Conservation (phyloP, 768 basidiomycete species). For the Suillus paluster region DNA sequence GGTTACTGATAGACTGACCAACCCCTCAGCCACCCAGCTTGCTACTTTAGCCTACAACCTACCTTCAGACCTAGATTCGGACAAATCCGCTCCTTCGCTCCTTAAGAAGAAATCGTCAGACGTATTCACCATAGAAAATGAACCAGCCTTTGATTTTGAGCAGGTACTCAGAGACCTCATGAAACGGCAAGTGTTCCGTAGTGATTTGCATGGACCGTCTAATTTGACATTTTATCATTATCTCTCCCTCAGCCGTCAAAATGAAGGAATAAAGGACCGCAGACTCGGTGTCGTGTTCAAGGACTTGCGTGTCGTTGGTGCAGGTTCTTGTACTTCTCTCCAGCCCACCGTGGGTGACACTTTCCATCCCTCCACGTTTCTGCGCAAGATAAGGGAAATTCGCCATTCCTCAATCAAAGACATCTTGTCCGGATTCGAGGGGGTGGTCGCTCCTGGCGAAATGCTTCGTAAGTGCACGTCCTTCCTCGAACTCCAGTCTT, state of each 20-base stretch:
- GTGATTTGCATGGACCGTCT: not conserved
- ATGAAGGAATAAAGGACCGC: slow-evolving; percentile 53
- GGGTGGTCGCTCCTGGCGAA: too few species aligned
- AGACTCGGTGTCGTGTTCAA: slow-evolving; percentile 65
- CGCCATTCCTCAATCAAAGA: slow-evolving; percentile 49
- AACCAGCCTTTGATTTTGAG: slow-evolving; percentile 31
- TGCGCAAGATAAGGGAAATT: slow-evolving; percentile 45
- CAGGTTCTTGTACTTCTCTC: slow-evolving; percentile 57
- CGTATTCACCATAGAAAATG: too few species aligned
- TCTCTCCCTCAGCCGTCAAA: slow-evolving; percentile 42
- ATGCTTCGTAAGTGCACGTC: too few species aligned
- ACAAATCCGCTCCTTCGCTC: too few species aligned
- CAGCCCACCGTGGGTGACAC: slow-evolving; percentile 64
- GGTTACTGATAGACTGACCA: too few species aligned
- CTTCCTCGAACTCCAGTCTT: not conserved
- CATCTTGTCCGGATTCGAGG: too few species aligned
- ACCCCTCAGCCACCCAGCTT: too few species aligned
- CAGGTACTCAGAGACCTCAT: slow-evolving; percentile 18
- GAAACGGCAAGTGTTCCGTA: slow-evolving; percentile 18
- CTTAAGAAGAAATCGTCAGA: too few species aligned
- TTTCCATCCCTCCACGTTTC: slow-evolving; percentile 54
- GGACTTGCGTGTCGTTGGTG: slow-evolving; percentile 59
- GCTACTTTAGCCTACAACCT: too few species aligned
- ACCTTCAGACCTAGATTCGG: too few species aligned
- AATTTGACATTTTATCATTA: not conserved